phyloP scores from a whole-genome alignment of 805 yeast genomes.

The Lipomyces starkeyi region DNA sequence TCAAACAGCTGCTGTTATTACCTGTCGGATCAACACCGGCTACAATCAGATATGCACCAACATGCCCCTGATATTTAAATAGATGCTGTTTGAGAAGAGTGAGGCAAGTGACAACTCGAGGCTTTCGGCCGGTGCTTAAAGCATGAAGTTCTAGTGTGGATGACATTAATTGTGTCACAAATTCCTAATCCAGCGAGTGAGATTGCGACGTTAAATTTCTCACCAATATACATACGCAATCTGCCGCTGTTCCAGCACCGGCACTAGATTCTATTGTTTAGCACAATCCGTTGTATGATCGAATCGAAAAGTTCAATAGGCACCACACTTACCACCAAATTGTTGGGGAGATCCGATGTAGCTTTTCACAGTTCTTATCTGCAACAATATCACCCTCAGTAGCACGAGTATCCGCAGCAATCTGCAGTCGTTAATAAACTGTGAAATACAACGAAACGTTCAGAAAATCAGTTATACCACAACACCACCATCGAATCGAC shows the following conservation, averaged over 20 bases:
- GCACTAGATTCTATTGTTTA: slow-evolving; percentile 59
- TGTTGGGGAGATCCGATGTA: slow-evolving; percentile 82
- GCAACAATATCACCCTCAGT: slow-evolving; percentile 97
- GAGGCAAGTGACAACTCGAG: slow-evolving; percentile 91
- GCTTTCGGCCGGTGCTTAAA: slow-evolving; percentile 79
- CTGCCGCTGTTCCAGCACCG: slow-evolving; percentile 99
- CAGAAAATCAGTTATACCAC: slow-evolving; percentile 50
- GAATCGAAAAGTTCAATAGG: neutral
- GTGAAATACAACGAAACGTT: neutral
- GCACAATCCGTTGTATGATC: neutral
- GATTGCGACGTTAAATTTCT: neutral
- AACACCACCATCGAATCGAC: slow-evolving; percentile 90
- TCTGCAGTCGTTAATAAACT: slow-evolving; percentile 42
- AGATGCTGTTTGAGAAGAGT: slow-evolving; percentile 94
- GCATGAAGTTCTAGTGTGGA: slow-evolving; percentile 92
- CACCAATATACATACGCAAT: slow-evolving; percentile 55
- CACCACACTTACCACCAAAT: slow-evolving; percentile 67
- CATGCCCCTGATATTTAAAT: slow-evolving; percentile 95
- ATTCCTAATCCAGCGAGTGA: slow-evolving; percentile 54
- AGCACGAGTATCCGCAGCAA: slow-evolving; percentile 99
- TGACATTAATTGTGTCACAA: slow-evolving; percentile 91
- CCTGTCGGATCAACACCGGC: slow-evolving; percentile 98
- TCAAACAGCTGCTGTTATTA: neutral
- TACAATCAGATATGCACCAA: slow-evolving; percentile 97
- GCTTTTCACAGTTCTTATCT: slow-evolving; percentile 95